Evolutionary conservation across 208 protist species (phyloP), one percentile per base, ranked within the genome.

Genomic region (Crithidia brevicula): DNA sequence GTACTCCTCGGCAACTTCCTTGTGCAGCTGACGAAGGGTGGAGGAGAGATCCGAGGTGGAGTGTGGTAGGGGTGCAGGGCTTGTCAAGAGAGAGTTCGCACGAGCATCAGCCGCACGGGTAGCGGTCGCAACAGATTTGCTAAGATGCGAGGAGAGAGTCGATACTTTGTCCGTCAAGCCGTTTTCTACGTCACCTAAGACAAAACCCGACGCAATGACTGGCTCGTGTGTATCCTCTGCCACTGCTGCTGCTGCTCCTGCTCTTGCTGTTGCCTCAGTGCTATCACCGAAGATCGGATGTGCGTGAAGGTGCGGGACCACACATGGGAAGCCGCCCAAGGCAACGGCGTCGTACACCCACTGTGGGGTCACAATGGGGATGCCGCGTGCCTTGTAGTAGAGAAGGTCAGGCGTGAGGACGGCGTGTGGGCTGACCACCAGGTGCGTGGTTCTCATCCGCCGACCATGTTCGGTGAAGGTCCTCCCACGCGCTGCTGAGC

Each of bases 311-410:
- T 46, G 22, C 2, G 67, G 72, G 25, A 77, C 46, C 43, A 90
- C 73, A 0, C 49, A 54, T 1, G 85, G 77, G 53, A 93, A 85
- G 11, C 45, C 67, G n/a, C 82, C 84, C 10, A 88, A 42, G 5
- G 58, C 36, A 50, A 93, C 77, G 18, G 88, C 82, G 60, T 93
- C 88, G 52, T 86, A 65, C 4, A 94, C 49, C 88, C 88, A 94
- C 72, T 88, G 85, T 30, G 82, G 78, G 20, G 75, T 82, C 11
- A 94, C 58, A 31, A 91, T 80, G 5, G 70, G 74, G 54, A 91
- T 83, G 10, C 88, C 88, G 0, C 86, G 70, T 34, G 85, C 85
- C 38, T 82, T 86, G 36, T 72, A 79, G 43, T 83, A 71, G 13
- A 94, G 56, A 16, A 92, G 34, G 3, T 70, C 60, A 9, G 80